Evolutionary conservation across 1,284 basidiomycete genomes (phyloP).

Genomic region (Ganoderma boninense): DNA sequence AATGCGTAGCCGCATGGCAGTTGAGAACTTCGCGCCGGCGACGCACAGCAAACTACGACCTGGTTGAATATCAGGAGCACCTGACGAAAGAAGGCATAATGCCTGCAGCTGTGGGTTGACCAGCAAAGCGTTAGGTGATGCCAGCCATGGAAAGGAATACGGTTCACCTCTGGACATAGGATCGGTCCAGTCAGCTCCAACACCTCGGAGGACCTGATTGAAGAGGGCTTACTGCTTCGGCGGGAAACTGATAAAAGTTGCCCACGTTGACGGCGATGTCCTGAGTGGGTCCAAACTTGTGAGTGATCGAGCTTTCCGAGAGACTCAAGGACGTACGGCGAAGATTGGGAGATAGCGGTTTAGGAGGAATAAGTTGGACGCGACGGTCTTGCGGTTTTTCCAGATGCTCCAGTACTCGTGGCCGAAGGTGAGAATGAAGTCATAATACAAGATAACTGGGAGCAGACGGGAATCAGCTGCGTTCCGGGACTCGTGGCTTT

Average conservation of each 20-base stretch:
- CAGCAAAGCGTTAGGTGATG: slow-evolving; percentile 10
- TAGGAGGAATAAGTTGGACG: slow-evolving; percentile 35
- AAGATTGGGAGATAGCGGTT: slow-evolving; percentile 43
- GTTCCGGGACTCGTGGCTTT: not conserved
- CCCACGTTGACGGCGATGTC: slow-evolving; percentile 40
- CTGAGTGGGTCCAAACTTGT: slow-evolving; percentile 18
- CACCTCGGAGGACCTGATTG: not conserved
- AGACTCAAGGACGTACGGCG: slow-evolving; percentile 29
- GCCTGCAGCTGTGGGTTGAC: slow-evolving; percentile 32
- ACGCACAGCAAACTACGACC: slow-evolving; percentile 40
- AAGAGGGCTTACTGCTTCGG: slow-evolving; percentile 29
- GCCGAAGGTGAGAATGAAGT: slow-evolving; percentile 39
- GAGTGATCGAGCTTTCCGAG: not conserved
- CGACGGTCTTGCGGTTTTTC: slow-evolving; percentile 31
- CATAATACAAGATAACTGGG: slow-evolving; percentile 41
- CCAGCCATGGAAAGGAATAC: not conserved
- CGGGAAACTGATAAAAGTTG: slow-evolving; percentile 37
- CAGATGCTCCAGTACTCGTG: slow-evolving; percentile 39
- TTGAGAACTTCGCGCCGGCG: not conserved
- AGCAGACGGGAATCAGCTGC: not conserved
- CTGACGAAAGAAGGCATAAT: slow-evolving; percentile 41
- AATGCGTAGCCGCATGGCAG: not conserved
- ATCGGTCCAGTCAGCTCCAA: not conserved
- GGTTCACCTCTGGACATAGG: slow-evolving; percentile 26
- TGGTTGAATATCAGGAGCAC: slow-evolving; percentile 39